Percentiles rank a stretch among this genome's conserved stretches.
These are phyloP conservation scores for Trichophyton rubrum DNA, from an alignment of 2,329 filamentous ascomycete species.

Conservation along the genomic window DNA sequence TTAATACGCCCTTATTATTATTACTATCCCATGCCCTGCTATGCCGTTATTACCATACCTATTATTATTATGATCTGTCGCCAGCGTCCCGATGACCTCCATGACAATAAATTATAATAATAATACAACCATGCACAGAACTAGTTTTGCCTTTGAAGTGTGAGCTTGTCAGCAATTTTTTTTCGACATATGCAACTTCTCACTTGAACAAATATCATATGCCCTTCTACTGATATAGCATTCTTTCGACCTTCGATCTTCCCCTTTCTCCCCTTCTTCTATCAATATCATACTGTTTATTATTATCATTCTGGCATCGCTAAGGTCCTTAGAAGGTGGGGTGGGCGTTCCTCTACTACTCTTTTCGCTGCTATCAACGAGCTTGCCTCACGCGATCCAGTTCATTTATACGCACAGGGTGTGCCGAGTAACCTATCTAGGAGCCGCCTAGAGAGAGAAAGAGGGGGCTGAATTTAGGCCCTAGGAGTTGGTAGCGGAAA, in stretches of 20 bases:
- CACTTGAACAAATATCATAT: slow-evolving; percentile 2
- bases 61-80: slow-evolving; percentile 6
- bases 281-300: slow-evolving; percentile 4
- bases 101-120: slow-evolving; percentile 12
- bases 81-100: slow-evolving; percentile 5
- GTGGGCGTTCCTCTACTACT: background rate
- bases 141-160: slow-evolving; percentile 2
- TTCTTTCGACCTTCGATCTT: background rate
- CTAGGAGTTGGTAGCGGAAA: background rate
- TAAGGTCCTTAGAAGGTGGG: background rate
- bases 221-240: slow-evolving; percentile 3
- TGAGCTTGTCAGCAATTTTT: slow-evolving; percentile 7
- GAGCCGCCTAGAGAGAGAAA: background rate
- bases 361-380: background rate
- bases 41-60: slow-evolving; percentile 3
- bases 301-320: slow-evolving; percentile 1
- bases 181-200: slow-evolving; percentile 3
- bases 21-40: slow-evolving; percentile 2
- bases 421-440: background rate
- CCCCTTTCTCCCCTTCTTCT: background rate
- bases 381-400: slow-evolving; percentile 1
- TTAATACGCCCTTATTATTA: slow-evolving; percentile 6
- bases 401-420: slow-evolving; percentile 1
- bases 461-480: background rate
- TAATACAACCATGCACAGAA: slow-evolving; percentile 11